These are phyloP conservation scores for Telfairia occidentalis DNA, from an alignment of 331 rosid species.

Conservation along the genomic window DNA sequence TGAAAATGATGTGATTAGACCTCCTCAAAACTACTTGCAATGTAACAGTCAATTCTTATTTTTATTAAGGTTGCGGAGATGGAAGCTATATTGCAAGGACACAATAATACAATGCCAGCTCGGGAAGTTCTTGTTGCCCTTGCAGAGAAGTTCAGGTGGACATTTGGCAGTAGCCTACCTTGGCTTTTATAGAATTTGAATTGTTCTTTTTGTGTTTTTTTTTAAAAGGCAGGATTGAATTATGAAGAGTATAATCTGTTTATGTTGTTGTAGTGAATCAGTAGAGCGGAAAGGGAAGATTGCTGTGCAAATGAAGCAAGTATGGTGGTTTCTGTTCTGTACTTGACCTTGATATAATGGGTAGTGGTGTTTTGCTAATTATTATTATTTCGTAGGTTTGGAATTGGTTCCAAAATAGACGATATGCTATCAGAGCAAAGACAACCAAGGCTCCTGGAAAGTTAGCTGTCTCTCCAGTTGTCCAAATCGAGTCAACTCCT, in stretches of 20 bases:
- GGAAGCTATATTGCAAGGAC: constrained; percentile 76
- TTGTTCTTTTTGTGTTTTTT: neutral
- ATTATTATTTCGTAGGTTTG: constrained; percentile 47
- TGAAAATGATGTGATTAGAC: neutral
- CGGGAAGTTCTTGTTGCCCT: constrained; percentile 64
- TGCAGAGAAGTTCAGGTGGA: constrained; percentile 92
- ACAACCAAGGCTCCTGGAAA: constrained; percentile 73
- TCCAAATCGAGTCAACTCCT: constrained; percentile 54
- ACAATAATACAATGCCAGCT: constrained; percentile 72
- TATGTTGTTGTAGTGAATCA: constrained; percentile 48
- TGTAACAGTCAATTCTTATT: constrained; percentile 1
- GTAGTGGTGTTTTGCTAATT: neutral
- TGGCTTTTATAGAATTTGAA: neutral
- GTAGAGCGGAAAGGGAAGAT: constrained; percentile 80
- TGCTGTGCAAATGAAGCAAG: constrained; percentile 92
- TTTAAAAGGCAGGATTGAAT: neutral
- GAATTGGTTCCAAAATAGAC: constrained; percentile 99
- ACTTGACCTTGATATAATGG: neutral
- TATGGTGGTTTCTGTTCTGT: constrained; percentile 23
- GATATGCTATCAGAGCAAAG: constrained; percentile 87
- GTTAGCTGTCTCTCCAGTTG: constrained; percentile 71
- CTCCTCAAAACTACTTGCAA: neutral
- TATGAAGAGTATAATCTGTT: constrained; percentile 10
- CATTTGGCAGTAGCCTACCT: constrained; percentile 8
- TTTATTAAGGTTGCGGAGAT: constrained; percentile 61